Conservation (phyloP, 208 protist species). For the Leishmania turanica region DNA sequence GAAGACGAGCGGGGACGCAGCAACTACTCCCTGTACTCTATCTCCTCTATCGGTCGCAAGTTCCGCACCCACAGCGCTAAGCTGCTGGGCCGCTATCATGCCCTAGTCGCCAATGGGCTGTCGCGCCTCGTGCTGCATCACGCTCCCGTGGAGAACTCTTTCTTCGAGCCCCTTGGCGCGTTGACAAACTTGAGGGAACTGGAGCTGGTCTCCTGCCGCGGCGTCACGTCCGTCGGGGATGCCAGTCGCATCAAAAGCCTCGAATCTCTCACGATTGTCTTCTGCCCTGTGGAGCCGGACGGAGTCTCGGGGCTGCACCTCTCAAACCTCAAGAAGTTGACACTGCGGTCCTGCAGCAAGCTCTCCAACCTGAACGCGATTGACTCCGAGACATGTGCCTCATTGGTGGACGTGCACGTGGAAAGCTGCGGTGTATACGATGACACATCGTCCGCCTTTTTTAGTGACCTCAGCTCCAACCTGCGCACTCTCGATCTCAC, state of each 20-base stretch:
- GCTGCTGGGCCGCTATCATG: slow-evolving; percentile 67
- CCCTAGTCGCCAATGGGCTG: slow-evolving; percentile 72
- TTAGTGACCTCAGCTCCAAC: slow-evolving; percentile 45
- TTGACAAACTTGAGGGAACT: slow-evolving; percentile 61
- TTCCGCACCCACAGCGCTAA: slow-evolving; percentile 71
- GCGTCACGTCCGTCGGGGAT: slow-evolving; percentile 59
- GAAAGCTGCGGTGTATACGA: slow-evolving; percentile 81
- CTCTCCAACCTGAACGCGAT: slow-evolving; percentile 75
- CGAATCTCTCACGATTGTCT: slow-evolving; percentile 60
- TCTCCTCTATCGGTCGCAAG: slow-evolving; percentile 80
- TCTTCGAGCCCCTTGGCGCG: slow-evolving; percentile 63
- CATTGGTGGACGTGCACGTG: slow-evolving; percentile 65
- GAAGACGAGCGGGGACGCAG: slow-evolving; percentile 66
- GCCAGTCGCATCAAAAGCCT: slow-evolving; percentile 54
- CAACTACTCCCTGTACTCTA: slow-evolving; percentile 64
- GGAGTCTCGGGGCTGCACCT: slow-evolving; percentile 63
- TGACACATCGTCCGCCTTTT: slow-evolving; percentile 68
- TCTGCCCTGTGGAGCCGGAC: slow-evolving; percentile 73
- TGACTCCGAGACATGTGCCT: slow-evolving; percentile 49
- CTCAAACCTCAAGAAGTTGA: slow-evolving; percentile 57
- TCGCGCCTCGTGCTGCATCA: slow-evolving; percentile 72
- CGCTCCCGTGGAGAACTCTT: slow-evolving; percentile 63
- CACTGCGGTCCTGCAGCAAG: slow-evolving; percentile 67
- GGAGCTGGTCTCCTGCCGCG: slow-evolving; percentile 77
- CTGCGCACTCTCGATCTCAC: slow-evolving; percentile 62